These are phyloP conservation scores for Hansenula lynferdii DNA, from an alignment of 1,139 yeast species.

Conservation along the genomic window DNA sequence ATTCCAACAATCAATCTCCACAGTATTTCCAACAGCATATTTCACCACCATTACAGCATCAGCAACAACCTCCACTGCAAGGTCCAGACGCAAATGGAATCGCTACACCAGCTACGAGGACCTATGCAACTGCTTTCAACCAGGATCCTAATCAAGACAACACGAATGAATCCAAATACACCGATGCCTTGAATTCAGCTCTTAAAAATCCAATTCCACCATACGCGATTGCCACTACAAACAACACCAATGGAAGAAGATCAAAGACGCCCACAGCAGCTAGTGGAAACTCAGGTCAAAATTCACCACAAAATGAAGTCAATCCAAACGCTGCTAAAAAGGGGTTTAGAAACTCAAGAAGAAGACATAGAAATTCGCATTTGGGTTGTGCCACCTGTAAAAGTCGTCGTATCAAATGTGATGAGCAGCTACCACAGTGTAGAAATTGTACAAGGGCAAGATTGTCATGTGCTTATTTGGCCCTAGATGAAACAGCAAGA, in stretches of 20 bases:
- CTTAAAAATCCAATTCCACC: slow-evolving; percentile 31
- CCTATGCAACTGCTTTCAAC: not conserved
- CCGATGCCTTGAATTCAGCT: slow-evolving; percentile 22
- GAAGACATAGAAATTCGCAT: slow-evolving; percentile 62
- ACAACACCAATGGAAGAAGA: slow-evolving; percentile 12
- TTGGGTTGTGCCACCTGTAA: slow-evolving; percentile 60
- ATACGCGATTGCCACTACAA: slow-evolving; percentile 23
- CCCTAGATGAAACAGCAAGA: slow-evolving; percentile 44
- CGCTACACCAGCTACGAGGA: not conserved
- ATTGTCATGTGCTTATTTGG: slow-evolving; percentile 48
- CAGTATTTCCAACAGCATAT: not conserved
- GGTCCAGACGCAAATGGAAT: not conserved
- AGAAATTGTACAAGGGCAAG: slow-evolving; percentile 58
- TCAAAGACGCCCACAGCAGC: slow-evolving; percentile 3
- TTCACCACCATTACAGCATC: not conserved
- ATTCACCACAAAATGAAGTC: slow-evolving; percentile 5
- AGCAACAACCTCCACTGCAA: not conserved
- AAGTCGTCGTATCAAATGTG: slow-evolving; percentile 62
- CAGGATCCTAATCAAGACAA: not conserved
- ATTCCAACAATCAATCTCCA: not conserved
- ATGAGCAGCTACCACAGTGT: slow-evolving; percentile 59
- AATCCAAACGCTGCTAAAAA: slow-evolving; percentile 19
- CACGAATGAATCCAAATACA: not conserved
- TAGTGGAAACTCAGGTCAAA: not conserved
- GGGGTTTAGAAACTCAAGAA: slow-evolving; percentile 41